Evolutionary conservation across 345 rosid species (phyloP).

Genomic region (Physaria fendleri): DNA sequence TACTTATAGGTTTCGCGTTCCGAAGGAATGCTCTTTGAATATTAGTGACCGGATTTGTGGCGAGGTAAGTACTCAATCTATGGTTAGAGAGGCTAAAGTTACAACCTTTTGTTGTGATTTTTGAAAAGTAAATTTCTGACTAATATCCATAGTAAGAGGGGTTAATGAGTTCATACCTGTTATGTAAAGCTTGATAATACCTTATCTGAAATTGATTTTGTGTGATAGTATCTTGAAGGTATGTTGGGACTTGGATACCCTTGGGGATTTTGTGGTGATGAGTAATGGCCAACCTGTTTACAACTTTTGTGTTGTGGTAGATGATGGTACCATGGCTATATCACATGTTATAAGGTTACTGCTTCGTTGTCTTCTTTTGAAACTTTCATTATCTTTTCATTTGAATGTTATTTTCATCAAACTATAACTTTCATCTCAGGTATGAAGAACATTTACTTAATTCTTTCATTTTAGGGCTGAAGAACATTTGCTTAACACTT

Average conservation of each 20-base stretch:
- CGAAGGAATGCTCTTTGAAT: conserved; percentile 68
- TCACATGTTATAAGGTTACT: conserved; percentile 88
- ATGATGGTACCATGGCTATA: conserved; percentile 93
- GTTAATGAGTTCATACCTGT: too few species aligned
- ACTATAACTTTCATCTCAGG: conserved; percentile 35
- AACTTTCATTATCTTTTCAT: neutral
- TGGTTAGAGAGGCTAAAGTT: too few species aligned
- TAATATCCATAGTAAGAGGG: too few species aligned
- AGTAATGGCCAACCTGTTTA: conserved; percentile 95
- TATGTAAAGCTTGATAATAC: too few species aligned
- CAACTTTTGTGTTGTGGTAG: conserved; percentile 91
- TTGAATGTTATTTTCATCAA: conserved; percentile 8
- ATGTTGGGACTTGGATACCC: conserved; percentile 93
- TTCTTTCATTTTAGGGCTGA: too few species aligned
- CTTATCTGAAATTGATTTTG: conserved; percentile 79
- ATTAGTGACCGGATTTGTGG: conserved; percentile 90
- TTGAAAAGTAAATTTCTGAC: too few species aligned
- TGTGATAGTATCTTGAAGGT: conserved; percentile 71
- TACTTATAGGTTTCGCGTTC: conserved; percentile 81
- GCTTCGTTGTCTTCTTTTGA: conserved; percentile 1
- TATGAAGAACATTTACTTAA: conserved; percentile 96
- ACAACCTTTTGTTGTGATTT: too few species aligned
- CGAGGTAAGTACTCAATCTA: conserved; percentile 64
- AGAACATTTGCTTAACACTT: too few species aligned
- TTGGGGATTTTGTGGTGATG: conserved; percentile 87